Conservation (phyloP, 441 rosid genomes). For the Gossypium schwendimanii region DNA sequence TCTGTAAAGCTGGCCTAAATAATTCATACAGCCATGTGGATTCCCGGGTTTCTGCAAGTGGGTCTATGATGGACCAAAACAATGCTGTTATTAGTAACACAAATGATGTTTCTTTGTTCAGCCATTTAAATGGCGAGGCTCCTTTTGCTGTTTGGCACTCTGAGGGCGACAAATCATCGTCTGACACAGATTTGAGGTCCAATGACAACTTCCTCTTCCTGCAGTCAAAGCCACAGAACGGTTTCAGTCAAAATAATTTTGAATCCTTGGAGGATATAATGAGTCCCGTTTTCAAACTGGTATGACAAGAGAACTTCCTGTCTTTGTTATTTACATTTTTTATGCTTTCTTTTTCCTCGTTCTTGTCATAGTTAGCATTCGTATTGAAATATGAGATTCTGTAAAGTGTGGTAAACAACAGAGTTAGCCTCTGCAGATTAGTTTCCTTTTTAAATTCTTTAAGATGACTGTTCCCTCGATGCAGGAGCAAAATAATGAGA, state of each 20-base stretch:
- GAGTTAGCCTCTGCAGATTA: neutral
- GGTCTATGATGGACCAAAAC: constrained; percentile 25
- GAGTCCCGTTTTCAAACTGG: constrained; percentile 64
- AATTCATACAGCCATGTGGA: constrained; percentile 24
- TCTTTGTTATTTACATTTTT: neutral
- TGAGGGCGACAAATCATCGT: constrained; percentile 32
- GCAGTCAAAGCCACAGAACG: constrained; percentile 41
- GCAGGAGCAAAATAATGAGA: constrained; percentile 54
- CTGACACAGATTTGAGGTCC: constrained; percentile 35
- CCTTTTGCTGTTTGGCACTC: constrained; percentile 25
- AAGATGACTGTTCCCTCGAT: constrained; percentile 16
- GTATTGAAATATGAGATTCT: neutral
- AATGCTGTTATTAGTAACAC: constrained; percentile 21
- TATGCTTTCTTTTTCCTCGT: neutral
- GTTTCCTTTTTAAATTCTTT: constrained; percentile 7
- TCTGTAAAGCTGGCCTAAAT: constrained; percentile 29
- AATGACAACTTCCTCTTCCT: constrained; percentile 32
- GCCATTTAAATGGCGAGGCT: constrained; percentile 26
- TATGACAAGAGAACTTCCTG: constrained; percentile 20
- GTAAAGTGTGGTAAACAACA: neutral
- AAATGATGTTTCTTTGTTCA: constrained; percentile 30
- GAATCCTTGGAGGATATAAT: constrained; percentile 63
- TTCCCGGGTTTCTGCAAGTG: constrained; percentile 28
- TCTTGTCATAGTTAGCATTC: neutral
- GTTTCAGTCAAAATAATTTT: constrained; percentile 34